Base-by-base conservation (phyloP, 176 grass and related monocot genomes). In the Musa beccarii region DNA sequence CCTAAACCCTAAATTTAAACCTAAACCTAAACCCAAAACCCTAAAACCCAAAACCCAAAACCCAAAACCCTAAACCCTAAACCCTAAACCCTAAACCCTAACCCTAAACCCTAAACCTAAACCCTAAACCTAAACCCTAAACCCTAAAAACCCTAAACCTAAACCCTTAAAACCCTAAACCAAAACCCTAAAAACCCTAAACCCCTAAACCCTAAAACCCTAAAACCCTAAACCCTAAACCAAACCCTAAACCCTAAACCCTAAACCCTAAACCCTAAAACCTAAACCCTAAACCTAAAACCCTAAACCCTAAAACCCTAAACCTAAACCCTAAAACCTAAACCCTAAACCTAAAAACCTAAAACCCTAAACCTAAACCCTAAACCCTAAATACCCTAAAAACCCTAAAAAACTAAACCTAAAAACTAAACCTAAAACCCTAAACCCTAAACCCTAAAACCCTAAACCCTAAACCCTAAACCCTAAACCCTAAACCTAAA, bases 171-270 rank as follows among this genome's bases (percentile, higher is more conserved):
- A 25, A 2, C 68, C 68, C 51, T 51, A 70, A 68, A 34, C 69
- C 69, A 22, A 71, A 71, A 51, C 69, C 69, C 69, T 52, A 72
- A 72, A 66, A 26, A 26, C 69, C 69, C 69, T 72, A 72, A 72
- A 51, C 69, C 69, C 69, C 69, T 49, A 21, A 52, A 72, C 69
- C 69, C 69, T 72, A 72, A 71, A 50, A 50, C 68, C 53, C 53
- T 63, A 63, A 76, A 76, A 76, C 74, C 74, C 74, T 76, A 76
- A 76, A 76, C 74, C 74, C 74, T 76, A 59, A 75, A 75, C 53
- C 53, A 75, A 80, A 80, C 49, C 43, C 69, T 72, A 72, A 74
- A 74, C 71, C 71, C 69, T 52, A 72, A 72, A 50, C 69, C 69
- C 51, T 52, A 72, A 72, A 50, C 69, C 69, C 51, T 52, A 72